Percentiles rank a stretch among this genome's conserved stretches.
Evolutionary conservation across 2,329 filamentous ascomycete species (phyloP).

Genomic region (Cladophialophora immunda): DNA sequence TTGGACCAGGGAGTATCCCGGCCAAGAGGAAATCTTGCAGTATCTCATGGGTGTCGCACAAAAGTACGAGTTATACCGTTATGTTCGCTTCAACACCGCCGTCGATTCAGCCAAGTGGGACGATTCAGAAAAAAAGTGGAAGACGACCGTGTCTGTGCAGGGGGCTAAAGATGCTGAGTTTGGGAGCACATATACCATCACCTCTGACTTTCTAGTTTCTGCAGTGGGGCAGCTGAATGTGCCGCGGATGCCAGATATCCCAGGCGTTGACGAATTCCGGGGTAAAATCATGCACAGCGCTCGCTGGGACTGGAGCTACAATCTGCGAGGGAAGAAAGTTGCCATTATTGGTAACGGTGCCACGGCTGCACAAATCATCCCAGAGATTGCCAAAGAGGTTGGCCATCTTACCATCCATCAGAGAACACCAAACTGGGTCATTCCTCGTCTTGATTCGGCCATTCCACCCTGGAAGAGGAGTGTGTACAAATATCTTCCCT

Average conservation of each 20-base stretch:
- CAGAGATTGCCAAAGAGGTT: slow-evolving; percentile 62
- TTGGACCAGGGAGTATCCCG: slow-evolving; percentile 67
- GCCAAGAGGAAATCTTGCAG: slow-evolving; percentile 66
- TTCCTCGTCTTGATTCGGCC: slow-evolving; percentile 60
- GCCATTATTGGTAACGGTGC: slow-evolving; percentile 70
- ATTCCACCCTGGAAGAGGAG: slow-evolving; percentile 54
- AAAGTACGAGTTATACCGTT: slow-evolving; percentile 57
- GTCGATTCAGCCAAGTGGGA: slow-evolving; percentile 66
- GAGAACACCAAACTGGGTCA: slow-evolving; percentile 67
- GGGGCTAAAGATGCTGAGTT: slow-evolving; percentile 66
- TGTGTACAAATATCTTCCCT: slow-evolving; percentile 61
- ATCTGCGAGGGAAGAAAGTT: slow-evolving; percentile 63
- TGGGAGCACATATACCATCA: slow-evolving; percentile 60
- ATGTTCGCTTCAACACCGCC: slow-evolving; percentile 67
- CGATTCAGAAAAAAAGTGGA: slow-evolving; percentile 58
- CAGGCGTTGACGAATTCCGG: slow-evolving; percentile 43
- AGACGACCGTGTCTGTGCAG: slow-evolving; percentile 51
- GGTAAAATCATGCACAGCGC: slow-evolving; percentile 46
- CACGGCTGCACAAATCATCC: slow-evolving; percentile 67
- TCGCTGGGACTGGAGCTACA: slow-evolving; percentile 60
- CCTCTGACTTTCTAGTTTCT: slow-evolving; percentile 64
- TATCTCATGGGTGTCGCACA: slow-evolving; percentile 57
- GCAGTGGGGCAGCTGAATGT: slow-evolving; percentile 68
- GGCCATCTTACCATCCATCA: slow-evolving; percentile 64
- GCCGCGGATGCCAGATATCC: slow-evolving; percentile 51